A percentile compares a stretch with the other conserved stretches of the same genome.
These are phyloP conservation scores for Tolypocladium paradoxum DNA, from an alignment of 2,329 filamentous ascomycete species.

Conservation along the genomic window DNA sequence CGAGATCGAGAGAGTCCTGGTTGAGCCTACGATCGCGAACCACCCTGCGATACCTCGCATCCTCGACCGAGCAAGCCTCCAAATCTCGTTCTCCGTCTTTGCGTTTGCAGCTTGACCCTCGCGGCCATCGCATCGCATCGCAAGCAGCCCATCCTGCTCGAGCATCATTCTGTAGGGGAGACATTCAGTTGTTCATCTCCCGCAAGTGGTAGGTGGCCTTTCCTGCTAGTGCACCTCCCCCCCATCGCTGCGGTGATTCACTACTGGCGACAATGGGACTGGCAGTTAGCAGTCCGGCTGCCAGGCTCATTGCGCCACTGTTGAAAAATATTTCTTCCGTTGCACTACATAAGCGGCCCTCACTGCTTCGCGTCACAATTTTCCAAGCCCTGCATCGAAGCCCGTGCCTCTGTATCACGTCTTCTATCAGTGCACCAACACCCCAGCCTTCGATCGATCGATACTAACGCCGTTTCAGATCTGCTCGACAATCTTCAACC, in stretches of 20 bases:
- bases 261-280: background rate
- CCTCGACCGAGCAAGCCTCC: background rate
- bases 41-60: background rate
- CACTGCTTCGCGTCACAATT: background rate
- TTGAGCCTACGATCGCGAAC: conserved; percentile 5
- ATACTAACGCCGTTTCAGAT: conserved; percentile 14
- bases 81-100: background rate
- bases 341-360: background rate
- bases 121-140: conserved; percentile 10
- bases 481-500: conserved; percentile 15
- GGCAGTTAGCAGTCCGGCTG: background rate
- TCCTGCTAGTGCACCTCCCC: conserved; percentile 22
- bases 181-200: conserved; percentile 99
- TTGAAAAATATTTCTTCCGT: background rate
- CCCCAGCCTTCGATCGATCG: too few relatives aligned
- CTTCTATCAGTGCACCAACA: background rate
- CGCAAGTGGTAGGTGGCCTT: conserved; percentile 48
- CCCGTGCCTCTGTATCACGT: background rate
- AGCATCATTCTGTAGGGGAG: conserved; percentile 57
- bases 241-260: conserved; percentile 14
- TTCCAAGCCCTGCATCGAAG: background rate
- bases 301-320: background rate
- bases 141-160: conserved; percentile 13
- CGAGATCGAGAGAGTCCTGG: conserved; percentile 19
- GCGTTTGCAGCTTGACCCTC: conserved; percentile 10